phyloP scores from a whole-genome alignment of 2,329 filamentous ascomycete genomes.

The Fusarium verrucosum region DNA sequence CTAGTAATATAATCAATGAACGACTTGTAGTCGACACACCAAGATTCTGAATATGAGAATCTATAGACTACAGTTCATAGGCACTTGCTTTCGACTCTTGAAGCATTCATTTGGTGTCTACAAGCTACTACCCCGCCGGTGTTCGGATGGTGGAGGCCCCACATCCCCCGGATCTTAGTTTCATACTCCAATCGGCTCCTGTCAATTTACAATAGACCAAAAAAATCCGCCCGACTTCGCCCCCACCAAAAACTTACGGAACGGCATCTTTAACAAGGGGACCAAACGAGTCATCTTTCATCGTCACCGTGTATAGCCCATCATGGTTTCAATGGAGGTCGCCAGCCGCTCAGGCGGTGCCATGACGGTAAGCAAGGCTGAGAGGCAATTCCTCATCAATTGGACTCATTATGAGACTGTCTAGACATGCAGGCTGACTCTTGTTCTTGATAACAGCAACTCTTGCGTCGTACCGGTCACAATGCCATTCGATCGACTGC shows the following conservation, averaged over 20 bases:
- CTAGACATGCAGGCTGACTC: slow-evolving; percentile 10
- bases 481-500: slow-evolving; percentile 43
- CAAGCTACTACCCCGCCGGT: slow-evolving; percentile 18
- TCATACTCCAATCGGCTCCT: slow-evolving; percentile 48
- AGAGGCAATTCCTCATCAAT: slow-evolving; percentile 1
- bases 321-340: slow-evolving; percentile 62
- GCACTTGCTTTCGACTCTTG: not conserved
- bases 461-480: slow-evolving; percentile 50
- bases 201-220: slow-evolving; percentile 49
- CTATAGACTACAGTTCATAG: not conserved
- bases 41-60: not conserved
- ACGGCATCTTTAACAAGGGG: slow-evolving; percentile 20
- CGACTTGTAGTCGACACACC: slow-evolving; percentile 5
- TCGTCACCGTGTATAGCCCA: slow-evolving; percentile 35
- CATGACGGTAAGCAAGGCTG: slow-evolving; percentile 53
- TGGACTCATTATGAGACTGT: not conserved
- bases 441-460: slow-evolving; percentile 47
- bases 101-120: not conserved
- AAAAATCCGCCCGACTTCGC: slow-evolving; percentile 46
- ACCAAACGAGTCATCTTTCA: slow-evolving; percentile 31
- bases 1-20: slow-evolving; percentile 36
- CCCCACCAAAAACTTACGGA: slow-evolving; percentile 36
- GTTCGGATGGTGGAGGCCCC: slow-evolving; percentile 37
- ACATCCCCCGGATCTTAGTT: slow-evolving; percentile 40
- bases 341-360: slow-evolving; percentile 59